A percentile compares a stretch with the other conserved stretches of the same genome.
Conservation (phyloP, 441 rosid species). For the Pelargonium exstipulatum region DNA sequence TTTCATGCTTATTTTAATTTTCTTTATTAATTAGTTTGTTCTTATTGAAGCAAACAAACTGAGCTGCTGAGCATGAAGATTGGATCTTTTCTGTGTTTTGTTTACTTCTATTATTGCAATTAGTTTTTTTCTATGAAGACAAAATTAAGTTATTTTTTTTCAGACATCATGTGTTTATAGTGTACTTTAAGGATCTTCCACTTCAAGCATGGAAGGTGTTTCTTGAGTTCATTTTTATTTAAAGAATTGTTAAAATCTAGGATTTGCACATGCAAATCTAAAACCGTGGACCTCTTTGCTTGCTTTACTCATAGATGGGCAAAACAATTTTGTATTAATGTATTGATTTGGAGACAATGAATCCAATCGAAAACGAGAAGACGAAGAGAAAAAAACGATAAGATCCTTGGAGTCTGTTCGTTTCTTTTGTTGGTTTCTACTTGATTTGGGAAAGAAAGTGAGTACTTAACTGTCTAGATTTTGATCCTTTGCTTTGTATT, state of each 20-base stretch:
- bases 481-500: too few relatives aligned
- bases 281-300: slow-evolving; percentile 8
- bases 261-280: slow-evolving; percentile 21
- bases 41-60: not conserved
- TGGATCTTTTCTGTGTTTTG: not conserved
- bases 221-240: not conserved
- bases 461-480: too few relatives aligned
- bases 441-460: too few relatives aligned
- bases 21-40: not conserved
- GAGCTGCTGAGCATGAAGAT: not conserved
- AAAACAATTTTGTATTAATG: not conserved
- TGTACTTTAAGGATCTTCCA: slow-evolving; percentile 60
- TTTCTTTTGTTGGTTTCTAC: too few relatives aligned
- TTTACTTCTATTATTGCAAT: too few relatives aligned
- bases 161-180: slow-evolving; percentile 43
- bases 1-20: not conserved
- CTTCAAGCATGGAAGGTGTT: slow-evolving; percentile 26
- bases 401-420: too few relatives aligned
- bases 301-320: too few relatives aligned
- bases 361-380: too few relatives aligned
- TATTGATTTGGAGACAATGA: not conserved
- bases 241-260: slow-evolving; percentile 23
- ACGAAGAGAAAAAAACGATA: too few relatives aligned
- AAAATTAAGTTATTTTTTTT: not conserved
- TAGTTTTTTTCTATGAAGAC: too few relatives aligned